phyloP scores from a whole-genome alignment of 1,284 basidiomycete species.

The Filobasidium uniguttulatum region DNA sequence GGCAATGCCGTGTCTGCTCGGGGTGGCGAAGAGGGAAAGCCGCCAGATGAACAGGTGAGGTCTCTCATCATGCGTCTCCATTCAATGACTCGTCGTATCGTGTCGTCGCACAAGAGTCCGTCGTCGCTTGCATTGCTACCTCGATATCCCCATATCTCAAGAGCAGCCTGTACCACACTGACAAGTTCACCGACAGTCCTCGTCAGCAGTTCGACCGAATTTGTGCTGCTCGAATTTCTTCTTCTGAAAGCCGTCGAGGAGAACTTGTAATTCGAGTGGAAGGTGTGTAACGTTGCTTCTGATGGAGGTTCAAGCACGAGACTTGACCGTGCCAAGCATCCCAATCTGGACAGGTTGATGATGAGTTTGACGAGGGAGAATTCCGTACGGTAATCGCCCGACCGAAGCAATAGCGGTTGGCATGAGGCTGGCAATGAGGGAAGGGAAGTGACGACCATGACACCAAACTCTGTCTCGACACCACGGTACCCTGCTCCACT shows the following conservation, averaged over 20 bases:
- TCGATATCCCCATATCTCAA: background rate
- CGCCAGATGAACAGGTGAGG: background rate
- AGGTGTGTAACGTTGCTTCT: slow-evolving; percentile 7
- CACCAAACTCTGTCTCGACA: background rate
- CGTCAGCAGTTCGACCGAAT: too few species aligned
- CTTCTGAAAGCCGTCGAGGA: too few species aligned
- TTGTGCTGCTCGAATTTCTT: too few species aligned
- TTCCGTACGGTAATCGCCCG: background rate
- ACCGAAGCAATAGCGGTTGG: background rate
- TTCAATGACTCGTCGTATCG: background rate
- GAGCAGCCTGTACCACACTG: background rate
- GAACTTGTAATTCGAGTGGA: slow-evolving; percentile 6
- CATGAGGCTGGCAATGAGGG: background rate
- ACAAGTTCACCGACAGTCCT: background rate
- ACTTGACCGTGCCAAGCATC: slow-evolving; percentile 4
- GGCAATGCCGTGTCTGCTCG: background rate
- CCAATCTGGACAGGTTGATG: slow-evolving; percentile 9
- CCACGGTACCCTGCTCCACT: background rate
- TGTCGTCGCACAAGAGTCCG: background rate
- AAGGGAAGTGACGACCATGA: background rate
- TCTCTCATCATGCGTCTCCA: background rate
- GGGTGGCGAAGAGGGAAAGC: background rate
- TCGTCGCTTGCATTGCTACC: too few species aligned
- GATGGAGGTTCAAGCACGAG: slow-evolving; percentile 5
- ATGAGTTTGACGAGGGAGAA: background rate